Evolutionary conservation across 179 eudicot species (phyloP).

Genomic region (Amaranthus tricolor): DNA sequence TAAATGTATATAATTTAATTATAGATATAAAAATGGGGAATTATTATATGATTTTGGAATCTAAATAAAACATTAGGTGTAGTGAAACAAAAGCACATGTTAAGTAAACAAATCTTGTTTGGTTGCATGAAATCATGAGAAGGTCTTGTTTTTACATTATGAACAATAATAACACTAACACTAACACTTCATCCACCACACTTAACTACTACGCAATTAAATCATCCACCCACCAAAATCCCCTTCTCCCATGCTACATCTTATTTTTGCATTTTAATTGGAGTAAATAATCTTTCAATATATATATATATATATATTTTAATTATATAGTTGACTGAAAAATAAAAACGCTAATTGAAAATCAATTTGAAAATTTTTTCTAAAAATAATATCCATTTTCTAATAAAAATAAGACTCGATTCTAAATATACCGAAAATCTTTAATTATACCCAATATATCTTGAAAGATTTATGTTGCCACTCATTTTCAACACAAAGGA

Average conservation of each 20-base stretch:
- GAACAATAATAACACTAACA: background rate
- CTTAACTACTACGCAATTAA: constrained; percentile 27
- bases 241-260: background rate
- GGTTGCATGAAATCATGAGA: constrained; percentile 2
- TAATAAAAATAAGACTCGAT: no score
- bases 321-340: background rate
- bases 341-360: no score
- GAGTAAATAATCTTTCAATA: constrained; percentile 4
- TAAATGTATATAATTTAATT: no score
- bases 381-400: no score
- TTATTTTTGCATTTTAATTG: background rate
- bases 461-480: no score
- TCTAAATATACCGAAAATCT: no score
- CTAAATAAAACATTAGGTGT: background rate
- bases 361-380: no score
- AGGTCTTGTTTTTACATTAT: background rate
- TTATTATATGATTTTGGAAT: constrained; percentile 7
- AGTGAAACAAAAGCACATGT: constrained; percentile 1
- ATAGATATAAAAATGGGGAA: background rate
- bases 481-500: background rate
- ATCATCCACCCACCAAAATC: constrained; percentile 14
- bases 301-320: constrained; percentile 10
- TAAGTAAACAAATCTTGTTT: constrained; percentile 9
- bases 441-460: no score
- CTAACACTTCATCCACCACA: constrained; percentile 20